A percentile compares a stretch with the other conserved stretches of the same genome.
Evolutionary conservation across 208 protist genomes (phyloP).

Genomic region (Leishmania martiniquensis): DNA sequence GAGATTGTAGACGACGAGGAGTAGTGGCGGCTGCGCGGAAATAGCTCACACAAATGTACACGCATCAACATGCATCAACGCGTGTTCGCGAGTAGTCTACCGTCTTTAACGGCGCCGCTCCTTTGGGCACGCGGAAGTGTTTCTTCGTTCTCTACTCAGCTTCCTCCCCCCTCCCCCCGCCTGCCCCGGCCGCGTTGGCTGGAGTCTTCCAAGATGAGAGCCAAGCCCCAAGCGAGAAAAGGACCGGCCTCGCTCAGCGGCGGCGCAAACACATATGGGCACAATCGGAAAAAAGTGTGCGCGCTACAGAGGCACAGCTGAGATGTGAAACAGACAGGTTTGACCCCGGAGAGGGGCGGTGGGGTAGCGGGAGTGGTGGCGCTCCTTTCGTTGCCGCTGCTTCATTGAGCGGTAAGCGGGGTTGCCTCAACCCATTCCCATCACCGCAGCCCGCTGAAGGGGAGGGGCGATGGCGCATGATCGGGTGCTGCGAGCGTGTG

Average conservation of each 20-base stretch:
- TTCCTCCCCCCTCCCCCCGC: neutral
- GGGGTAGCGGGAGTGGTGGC: neutral
- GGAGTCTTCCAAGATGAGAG: neutral
- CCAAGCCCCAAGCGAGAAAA: neutral
- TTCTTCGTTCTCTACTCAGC: neutral
- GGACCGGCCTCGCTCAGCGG: neutral
- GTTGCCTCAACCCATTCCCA: neutral
- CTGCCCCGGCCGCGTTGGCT: neutral
- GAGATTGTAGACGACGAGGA: conserved; percentile 29
- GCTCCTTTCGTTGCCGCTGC: neutral
- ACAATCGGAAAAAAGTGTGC: neutral
- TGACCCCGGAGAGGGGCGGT: neutral
- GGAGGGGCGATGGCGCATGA: neutral
- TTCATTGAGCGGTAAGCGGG: neutral
- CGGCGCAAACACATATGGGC: neutral
- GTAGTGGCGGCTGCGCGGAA: neutral
- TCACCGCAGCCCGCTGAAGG: neutral
- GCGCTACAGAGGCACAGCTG: neutral
- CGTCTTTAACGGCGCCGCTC: neutral
- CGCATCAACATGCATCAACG: neutral
- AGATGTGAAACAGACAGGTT: neutral
- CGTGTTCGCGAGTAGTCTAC: neutral
- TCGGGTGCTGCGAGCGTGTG: neutral
- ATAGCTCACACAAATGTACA: neutral
- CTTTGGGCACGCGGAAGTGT: neutral